Evolutionary conservation across 257 asterid species (phyloP).

Genomic region (Fraxinus pennsylvanica): DNA sequence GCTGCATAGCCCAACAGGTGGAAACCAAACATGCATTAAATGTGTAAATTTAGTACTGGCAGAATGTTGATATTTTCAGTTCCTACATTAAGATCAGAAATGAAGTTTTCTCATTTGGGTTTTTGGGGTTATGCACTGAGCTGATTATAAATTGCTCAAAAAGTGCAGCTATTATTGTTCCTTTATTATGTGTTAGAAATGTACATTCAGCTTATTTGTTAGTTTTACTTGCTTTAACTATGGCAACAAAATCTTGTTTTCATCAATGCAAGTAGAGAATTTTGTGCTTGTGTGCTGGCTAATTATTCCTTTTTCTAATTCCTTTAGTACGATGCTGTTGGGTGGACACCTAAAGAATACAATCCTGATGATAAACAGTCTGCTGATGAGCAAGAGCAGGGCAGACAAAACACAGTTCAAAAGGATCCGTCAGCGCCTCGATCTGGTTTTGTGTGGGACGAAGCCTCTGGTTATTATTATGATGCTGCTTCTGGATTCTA

Average conservation of each 20-base stretch:
- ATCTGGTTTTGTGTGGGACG: conserved; percentile 98
- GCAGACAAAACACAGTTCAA: conserved; percentile 52
- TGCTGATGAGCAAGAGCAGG: conserved; percentile 55
- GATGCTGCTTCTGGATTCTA: conserved; percentile 98
- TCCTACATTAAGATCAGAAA: background rate
- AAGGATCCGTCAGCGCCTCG: conserved; percentile 68
- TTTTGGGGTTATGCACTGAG: background rate
- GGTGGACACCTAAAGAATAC: conserved; percentile 98
- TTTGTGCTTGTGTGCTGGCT: background rate
- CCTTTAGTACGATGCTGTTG: conserved; percentile 88
- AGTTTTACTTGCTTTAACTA: conserved; percentile 15
- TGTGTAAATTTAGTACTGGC: background rate
- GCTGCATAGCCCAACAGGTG: background rate
- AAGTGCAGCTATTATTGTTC: background rate
- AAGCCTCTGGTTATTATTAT: conserved; percentile 95
- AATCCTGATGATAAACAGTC: conserved; percentile 80
- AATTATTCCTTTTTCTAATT: conserved; percentile 14
- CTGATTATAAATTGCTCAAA: background rate
- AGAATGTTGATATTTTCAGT: background rate
- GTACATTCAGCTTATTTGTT: background rate
- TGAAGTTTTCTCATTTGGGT: background rate
- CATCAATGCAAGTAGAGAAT: conserved; percentile 9
- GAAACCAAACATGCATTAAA: background rate
- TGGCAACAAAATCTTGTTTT: conserved; percentile 10
- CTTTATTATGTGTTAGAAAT: background rate